These are phyloP conservation scores for Chaetomiaceae sp. DNA, from an alignment of 2,329 filamentous ascomycete genomes.

Conservation along the genomic window DNA sequence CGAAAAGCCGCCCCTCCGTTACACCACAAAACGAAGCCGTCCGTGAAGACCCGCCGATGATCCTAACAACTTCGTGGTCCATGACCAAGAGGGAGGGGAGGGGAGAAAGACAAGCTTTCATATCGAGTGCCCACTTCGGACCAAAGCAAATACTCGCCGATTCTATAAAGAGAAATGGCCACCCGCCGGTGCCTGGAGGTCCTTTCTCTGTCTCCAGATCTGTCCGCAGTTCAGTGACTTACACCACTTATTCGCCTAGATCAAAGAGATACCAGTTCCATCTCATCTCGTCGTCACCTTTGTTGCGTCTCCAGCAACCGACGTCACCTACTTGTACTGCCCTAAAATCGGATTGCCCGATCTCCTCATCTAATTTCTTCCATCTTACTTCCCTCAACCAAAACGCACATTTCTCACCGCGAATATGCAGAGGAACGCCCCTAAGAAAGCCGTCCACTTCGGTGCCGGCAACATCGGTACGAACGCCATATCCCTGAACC, in stretches of 20 bases:
- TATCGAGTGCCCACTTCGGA: constrained; percentile 1
- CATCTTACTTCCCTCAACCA: not conserved
- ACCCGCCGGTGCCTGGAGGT: constrained; percentile 4
- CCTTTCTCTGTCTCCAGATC: constrained; percentile 6
- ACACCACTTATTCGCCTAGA: not conserved
- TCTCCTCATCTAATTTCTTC: not conserved
- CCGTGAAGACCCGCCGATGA: constrained; percentile 7
- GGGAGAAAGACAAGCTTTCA: constrained; percentile 3
- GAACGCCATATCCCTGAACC: constrained; percentile 20
- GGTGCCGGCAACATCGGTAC: constrained; percentile 78
- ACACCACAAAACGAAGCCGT: constrained; percentile 2
- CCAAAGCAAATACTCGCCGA: not conserved
- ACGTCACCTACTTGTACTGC: not conserved
- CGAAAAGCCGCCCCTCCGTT: constrained; percentile 8
- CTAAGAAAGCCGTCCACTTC: constrained; percentile 75
- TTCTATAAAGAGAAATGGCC: constrained; percentile 14
- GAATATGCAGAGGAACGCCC: constrained; percentile 21
- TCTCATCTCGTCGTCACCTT: not conserved
- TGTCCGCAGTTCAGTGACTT: not conserved
- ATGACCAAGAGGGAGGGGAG: not conserved
- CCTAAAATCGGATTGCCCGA: not conserved
- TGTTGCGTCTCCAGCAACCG: not conserved
- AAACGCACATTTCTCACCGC: constrained; percentile 1
- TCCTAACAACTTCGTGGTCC: not conserved
- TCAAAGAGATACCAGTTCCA: not conserved